Evolutionary conservation across 306 rosid genomes (phyloP), one percentile per base, ranked within the genome.

Genomic region (Fragaria iinumae): DNA sequence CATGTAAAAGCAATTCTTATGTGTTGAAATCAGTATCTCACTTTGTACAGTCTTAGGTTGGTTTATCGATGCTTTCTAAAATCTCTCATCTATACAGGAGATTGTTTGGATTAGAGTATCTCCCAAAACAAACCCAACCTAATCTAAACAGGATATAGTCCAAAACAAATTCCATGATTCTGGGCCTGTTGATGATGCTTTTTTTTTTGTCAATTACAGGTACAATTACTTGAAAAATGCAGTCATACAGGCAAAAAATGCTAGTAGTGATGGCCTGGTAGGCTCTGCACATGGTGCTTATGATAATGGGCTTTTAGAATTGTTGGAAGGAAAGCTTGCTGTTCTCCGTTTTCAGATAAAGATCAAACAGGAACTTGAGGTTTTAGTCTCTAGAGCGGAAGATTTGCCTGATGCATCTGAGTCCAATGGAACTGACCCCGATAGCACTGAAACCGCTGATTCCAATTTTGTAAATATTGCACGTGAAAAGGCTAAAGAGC

Each of bases 281-380:
- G 84, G 89, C 67, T 89, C 99, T 88, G 74, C 88, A 55, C 89
- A 88, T 53, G 82, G 85, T 82, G 85, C 93, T 77, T 65, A 82
- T 49, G 97, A 95, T 72, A 83, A 74, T 86, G 99, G 99, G 38
- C 82, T 95, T 52, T 89, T 95, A 87, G 98, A 95, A 81, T 83
- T 92, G 85, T 88, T 95, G 77, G 99, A 95, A 87, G 99, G 97
- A 87, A 95, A 95, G 85, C 99, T 95, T 81, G 92, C 97, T 45
- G 99, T 95, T 84, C 99, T 95, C 77, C 93, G 86, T 83, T 92
- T 95, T 85, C 99, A 95, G 82, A 87, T 91, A 53, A 95, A 95
- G 87, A 84, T 92, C 81, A 92, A 88, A 86, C 93, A 92, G 75
- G 97, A 92, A 86, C 81, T 95, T 64, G 98, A 89, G 81, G 91